Evolutionary conservation across 148 eudicot species (phyloP), one percentile per base, ranked within the genome.

Genomic region (Pharnaceum exiguum): DNA sequence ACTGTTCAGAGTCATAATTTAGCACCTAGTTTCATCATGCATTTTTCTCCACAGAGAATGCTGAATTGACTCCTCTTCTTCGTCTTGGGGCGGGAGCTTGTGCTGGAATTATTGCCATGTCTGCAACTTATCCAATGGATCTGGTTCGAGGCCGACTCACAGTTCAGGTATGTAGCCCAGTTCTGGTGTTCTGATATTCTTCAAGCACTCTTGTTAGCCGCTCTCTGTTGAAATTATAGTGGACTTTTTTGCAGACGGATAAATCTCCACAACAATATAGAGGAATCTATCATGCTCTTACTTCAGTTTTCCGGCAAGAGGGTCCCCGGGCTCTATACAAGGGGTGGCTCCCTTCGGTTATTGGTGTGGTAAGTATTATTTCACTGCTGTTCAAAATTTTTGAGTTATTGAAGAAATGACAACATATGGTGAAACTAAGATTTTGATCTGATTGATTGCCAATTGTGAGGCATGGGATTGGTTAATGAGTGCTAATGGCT

Each of bases 301-400:
- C 61, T 25, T 82, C 95, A 23, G 95, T 87, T 44, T 61, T 82
- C 22, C 76, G 75, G 38, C 89, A 90, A 66, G 97, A 90, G 73
- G 95, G 95, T 15, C 75, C 85, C 11, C 84, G 95, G 16, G 95
- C 95, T 31, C 53, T 86, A 54, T 86, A 90, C 75, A 90, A 77
- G 60, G 97, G 97, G 30, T 90, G 97, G 91, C 91, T 90, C 55
- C 97, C 97, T 72, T 90, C 97, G 39, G 95, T 90, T 33, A 90
- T 90, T n/a, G 97, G 95, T 60, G 91, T 90, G 77, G 97, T 90
- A 78, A 82, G 91, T 78, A 37, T 23, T 60, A 29, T 24, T 0
- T 36, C 28, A 30, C 17, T 62, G 24, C 18, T 23, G n/a, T 22
- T 7, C 24, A 19, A 37, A 30, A 48, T 29, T 22, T 52, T n/a